phyloP scores from a whole-genome alignment of 139 green algal species.

The Yamagishiella unicocca region DNA sequence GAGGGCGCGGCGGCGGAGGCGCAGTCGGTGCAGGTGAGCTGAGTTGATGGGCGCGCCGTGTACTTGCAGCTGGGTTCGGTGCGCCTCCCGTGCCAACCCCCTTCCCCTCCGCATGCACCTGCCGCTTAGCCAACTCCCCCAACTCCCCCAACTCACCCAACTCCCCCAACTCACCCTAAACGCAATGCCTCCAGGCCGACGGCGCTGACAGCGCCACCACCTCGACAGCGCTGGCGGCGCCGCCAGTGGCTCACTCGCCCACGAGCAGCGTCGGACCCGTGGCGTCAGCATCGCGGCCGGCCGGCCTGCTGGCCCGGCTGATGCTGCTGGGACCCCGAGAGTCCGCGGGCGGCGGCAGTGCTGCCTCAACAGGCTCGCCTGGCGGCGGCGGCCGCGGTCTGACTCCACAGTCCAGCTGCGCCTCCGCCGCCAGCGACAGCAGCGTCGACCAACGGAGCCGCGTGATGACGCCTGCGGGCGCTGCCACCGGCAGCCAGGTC shows the following conservation, averaged over 20 bases:
- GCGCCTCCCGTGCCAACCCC: too few species aligned
- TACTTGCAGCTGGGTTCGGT: too few species aligned
- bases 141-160: too few species aligned
- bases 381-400: too few species aligned
- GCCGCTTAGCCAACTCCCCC: neutral
- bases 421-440: neutral
- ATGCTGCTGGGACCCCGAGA: neutral
- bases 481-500: neutral
- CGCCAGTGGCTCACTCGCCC: neutral
- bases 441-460: neutral
- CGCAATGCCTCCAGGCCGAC: too few species aligned
- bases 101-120: neutral
- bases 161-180: too few species aligned
- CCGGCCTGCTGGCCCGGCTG: neutral
- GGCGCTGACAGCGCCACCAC: neutral
- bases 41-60: too few species aligned
- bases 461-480: neutral
- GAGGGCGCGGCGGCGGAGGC: too few species aligned
- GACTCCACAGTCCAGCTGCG: too few species aligned
- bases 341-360: neutral
- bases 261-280: too few species aligned
- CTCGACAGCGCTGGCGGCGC: neutral
- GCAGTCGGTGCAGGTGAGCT: too few species aligned
- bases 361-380: neutral
- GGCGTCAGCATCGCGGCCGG: too few species aligned